Evolutionary conservation across 1,139 yeast genomes (phyloP), one percentile per base, ranked within the genome.

Genomic region (Saccharomyces uvarum): DNA sequence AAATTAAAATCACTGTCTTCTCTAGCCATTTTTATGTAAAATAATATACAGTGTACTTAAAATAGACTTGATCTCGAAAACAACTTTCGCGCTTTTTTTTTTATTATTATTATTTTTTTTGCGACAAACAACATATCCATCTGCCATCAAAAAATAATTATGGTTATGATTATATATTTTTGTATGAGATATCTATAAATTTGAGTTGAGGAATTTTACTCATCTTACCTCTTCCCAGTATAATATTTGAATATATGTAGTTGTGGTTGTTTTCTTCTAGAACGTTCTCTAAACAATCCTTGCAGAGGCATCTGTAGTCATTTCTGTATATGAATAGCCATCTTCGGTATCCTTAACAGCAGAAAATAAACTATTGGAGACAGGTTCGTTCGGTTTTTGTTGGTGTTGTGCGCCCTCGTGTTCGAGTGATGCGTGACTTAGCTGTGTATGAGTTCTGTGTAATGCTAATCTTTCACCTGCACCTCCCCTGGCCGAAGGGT

Each of bases 1-100:
- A 56, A 57, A 56, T 26, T 60, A 53, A 52, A 27, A 31, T 49
- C 16, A 8, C 11, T 16, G 21, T 4, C 16, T 2, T 24, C 2
- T 24, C 26, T 24, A 24, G 26, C 16, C 16, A 4, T 38, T 5
- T 38, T 38, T 38, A 38, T 38, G 44, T 38, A 38, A 11, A 38
- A 38, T 38, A 38, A 38, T 16, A 16, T 38, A 38, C 24, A 14
- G 24, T 38, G 16, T 16, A 38, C 24, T 11, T 19, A 16, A 16
- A 38, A 38, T 38, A 38, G 24, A 38, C 19, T 38, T 19, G 44
- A 16, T 38, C 19, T 38, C n/a, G 44, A 11, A 9, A 16, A 38
- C 6, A 2, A 21, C 41, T 33, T 38, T 38, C 44, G 24, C 13
- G 11, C 21, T 8, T 16, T 38, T 16, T n/a, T 16, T 16, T 9